These are phyloP conservation scores for Arthrobotrys pseudoclavata DNA, from an alignment of 2,329 filamentous ascomycete genomes.

Conservation along the genomic window DNA sequence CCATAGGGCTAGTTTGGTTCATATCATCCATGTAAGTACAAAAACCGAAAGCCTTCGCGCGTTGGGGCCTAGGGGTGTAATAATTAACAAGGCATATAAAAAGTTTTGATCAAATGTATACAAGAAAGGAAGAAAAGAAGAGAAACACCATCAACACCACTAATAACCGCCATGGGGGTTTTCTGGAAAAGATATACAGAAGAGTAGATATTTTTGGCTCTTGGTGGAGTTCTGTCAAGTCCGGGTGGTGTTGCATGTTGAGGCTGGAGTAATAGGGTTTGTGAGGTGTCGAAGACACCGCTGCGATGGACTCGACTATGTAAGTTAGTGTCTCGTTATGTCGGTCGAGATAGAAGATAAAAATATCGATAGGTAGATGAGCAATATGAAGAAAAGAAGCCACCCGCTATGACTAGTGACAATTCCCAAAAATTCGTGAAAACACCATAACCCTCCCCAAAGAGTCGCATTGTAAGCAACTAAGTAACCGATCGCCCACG, in stretches of 20 bases:
- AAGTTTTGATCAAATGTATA: not conserved
- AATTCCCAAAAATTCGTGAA: not conserved
- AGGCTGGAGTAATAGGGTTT: not conserved
- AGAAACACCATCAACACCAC: not conserved
- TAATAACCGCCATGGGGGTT: not conserved
- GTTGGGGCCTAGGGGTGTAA: not conserved
- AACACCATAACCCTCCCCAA: not conserved
- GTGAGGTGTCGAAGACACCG: too few relatives aligned
- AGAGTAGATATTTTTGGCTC: not conserved
- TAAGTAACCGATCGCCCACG: slow-evolving; percentile 40
- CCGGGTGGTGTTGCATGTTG: not conserved
- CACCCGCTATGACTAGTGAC: not conserved
- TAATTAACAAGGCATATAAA: not conserved
- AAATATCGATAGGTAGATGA: too few relatives aligned
- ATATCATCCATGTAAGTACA: not conserved
- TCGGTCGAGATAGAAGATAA: too few relatives aligned
- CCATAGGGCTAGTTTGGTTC: not conserved
- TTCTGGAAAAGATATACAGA: not conserved
- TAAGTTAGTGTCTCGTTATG: too few relatives aligned
- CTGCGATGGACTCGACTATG: too few relatives aligned
- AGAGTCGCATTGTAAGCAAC: not conserved
- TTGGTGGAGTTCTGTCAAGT: not conserved
- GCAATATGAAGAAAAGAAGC: too few relatives aligned
- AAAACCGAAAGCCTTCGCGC: not conserved
- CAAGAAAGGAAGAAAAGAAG: not conserved